Evolutionary conservation across 139 green algal genomes (phyloP).

Genomic region (Yamagishiella unicocca): DNA sequence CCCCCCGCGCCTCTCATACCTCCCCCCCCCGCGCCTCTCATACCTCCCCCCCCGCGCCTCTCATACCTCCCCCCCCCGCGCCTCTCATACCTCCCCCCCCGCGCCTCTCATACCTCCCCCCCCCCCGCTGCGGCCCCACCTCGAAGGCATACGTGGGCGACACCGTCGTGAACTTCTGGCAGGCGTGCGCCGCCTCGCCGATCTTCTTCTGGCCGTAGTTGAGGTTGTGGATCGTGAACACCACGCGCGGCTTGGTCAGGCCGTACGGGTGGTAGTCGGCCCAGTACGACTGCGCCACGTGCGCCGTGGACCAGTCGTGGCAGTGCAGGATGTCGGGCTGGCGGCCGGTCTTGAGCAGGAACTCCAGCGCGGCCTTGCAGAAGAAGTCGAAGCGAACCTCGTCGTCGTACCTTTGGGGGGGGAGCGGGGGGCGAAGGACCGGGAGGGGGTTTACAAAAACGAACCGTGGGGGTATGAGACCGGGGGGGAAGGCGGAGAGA

Average conservation of each 20-base stretch:
- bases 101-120: no score
- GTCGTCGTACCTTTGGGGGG: slow-evolving; percentile 54
- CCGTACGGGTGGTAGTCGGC: slow-evolving; percentile 89
- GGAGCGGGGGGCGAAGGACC: neutral
- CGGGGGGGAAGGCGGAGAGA: no score
- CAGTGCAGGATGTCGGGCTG: slow-evolving; percentile 96
- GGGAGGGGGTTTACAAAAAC: no score
- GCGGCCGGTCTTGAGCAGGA: slow-evolving; percentile 78
- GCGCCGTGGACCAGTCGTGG: slow-evolving; percentile 96
- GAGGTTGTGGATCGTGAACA: slow-evolving; percentile 98
- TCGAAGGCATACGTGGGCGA: slow-evolving; percentile 95
- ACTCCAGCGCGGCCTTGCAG: slow-evolving; percentile 94
- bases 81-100: no score
- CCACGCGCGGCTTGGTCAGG: slow-evolving; percentile 86
- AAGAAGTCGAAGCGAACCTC: slow-evolving; percentile 94
- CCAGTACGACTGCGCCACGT: slow-evolving; percentile 75
- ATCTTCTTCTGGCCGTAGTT: slow-evolving; percentile 94
- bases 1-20: no score
- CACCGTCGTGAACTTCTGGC: slow-evolving; percentile 94
- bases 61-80: no score
- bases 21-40: no score
- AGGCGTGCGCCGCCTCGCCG: slow-evolving; percentile 81
- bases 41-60: no score
- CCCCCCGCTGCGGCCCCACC: no score
- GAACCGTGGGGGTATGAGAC: no score